Base-by-base conservation (phyloP, 306 rosid genomes). In the Echinosophora koreensis region DNA sequence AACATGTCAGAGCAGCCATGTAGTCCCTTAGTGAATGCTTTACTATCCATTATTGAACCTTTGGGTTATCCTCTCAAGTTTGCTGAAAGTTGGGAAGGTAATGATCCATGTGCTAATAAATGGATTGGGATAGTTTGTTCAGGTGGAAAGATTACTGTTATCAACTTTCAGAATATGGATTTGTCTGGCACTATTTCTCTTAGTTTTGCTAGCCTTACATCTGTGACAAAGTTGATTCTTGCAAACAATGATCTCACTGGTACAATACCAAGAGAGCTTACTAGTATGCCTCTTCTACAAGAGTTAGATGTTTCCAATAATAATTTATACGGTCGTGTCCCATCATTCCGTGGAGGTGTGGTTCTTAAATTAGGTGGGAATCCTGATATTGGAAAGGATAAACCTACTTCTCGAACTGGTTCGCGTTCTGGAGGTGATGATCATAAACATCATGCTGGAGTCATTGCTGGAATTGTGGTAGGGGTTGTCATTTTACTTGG, bases 161-260 rank as follows among this genome's bases (percentile, higher is more conserved):
- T 95, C 11, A 92, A 89, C 70, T 92, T 95, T 60, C 82, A 17
- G 3, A 82, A 65, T 44, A 81, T 83, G 96, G 88, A 88, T 15
- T 81, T 92, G 8, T 52, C 71, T 5, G 99, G 99, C 11, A 74
- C 87, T 1, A 90, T 95, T 77, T 95, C 97, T 67, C 83, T 91
- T 1, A 82, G 47, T 22, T 95, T 87, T 73, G 63, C 88, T 0
- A 51, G 34, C 80, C 61, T 95, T 67, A 67, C 82, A 0, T 81
- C 88, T 0, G 41, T 95, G 27, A 74, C 27, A 60, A 90, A 27
- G 15, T 57, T 95, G 74, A 10, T 85, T 62, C 79, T 95, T 15
- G 59, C 87, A 6, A 58, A 82, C 68, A 95, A 95, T 82, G 8
- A 3, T 60, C 78, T 95, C 11, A 78, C 35, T 0, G 90, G 96